Conservation (phyloP, 805 yeast genomes). For the Suhomyces sp. region DNA sequence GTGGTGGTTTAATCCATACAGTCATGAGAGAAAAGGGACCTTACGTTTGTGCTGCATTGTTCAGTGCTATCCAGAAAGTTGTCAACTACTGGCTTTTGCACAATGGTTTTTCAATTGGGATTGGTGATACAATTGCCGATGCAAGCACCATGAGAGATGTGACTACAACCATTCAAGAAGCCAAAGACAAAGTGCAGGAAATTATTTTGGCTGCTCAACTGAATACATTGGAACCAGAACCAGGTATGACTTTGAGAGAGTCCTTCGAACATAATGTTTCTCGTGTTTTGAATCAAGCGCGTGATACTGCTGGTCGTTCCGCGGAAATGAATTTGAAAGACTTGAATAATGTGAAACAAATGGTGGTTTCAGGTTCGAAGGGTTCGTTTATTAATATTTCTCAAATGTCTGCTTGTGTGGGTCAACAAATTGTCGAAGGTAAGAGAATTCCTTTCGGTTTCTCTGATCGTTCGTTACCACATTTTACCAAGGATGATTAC, state of each 20-base stretch:
- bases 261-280: constrained; percentile 97
- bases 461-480: constrained; percentile 94
- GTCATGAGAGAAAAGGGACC: constrained; percentile 98
- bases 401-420: constrained; percentile 99
- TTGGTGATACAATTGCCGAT: constrained; percentile 99
- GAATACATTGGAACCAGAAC: constrained; percentile 87
- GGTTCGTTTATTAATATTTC: constrained; percentile 99
- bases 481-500: constrained; percentile 96
- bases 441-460: constrained; percentile 98
- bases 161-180: constrained; percentile 88
- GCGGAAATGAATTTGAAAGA: constrained; percentile 96
- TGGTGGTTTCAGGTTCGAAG: constrained; percentile 98
- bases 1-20: constrained; percentile 96
- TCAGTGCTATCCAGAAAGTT: constrained; percentile 90
- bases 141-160: constrained; percentile 92
- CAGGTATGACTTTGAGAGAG: constrained; percentile 99
- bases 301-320: constrained; percentile 98
- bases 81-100: constrained; percentile 96
- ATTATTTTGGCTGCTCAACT: constrained; percentile 90
- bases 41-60: constrained; percentile 79
- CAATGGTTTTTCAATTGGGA: constrained; percentile 97
- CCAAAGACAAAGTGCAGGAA: constrained; percentile 91
- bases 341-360: constrained; percentile 93
- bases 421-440: constrained; percentile 99
- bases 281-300: constrained; percentile 92